Evolutionary conservation across 2,329 filamentous ascomycete genomes (phyloP).

Genomic region (Paramyrothecium roridum): DNA sequence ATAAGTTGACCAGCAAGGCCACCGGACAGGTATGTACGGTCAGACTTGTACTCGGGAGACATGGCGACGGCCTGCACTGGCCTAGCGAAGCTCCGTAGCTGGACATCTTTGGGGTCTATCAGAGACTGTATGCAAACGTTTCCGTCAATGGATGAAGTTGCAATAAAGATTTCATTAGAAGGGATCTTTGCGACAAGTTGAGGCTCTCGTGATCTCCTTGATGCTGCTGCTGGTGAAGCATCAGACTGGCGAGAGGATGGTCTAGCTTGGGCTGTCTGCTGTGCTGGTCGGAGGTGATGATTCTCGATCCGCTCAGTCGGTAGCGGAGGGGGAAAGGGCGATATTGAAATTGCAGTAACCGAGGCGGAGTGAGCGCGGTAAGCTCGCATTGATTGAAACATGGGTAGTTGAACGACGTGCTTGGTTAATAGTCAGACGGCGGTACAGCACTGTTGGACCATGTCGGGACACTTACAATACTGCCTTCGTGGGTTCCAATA

Average conservation of each 20-base stretch:
- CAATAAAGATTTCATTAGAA: conserved; percentile 90
- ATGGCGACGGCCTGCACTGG: conserved; percentile 89
- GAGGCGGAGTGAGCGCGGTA: conserved; percentile 94
- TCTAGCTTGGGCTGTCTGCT: conserved; percentile 30
- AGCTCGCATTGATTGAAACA: conserved; percentile 75
- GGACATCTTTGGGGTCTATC: conserved; percentile 83
- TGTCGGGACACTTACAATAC: conserved; percentile 64
- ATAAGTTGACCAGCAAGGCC: conserved; percentile 86
- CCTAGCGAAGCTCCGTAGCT: conserved; percentile 87
- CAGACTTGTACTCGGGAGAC: conserved; percentile 91
- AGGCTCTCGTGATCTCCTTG: conserved; percentile 49
- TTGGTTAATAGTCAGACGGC: conserved; percentile 34
- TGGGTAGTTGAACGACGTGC: conserved; percentile 83
- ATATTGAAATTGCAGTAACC: conserved; percentile 85
- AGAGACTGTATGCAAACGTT: conserved; percentile 91
- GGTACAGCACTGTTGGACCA: neutral
- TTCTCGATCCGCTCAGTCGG: conserved; percentile 41
- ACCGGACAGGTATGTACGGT: conserved; percentile 86
- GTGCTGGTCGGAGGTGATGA: conserved; percentile 29
- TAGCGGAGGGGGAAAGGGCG: conserved; percentile 68
- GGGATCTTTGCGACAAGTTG: conserved; percentile 66
- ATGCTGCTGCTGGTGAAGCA: conserved; percentile 45
- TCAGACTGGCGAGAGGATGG: conserved; percentile 26
- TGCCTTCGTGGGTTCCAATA: conserved; percentile 92
- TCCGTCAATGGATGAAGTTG: conserved; percentile 90